Base-by-base conservation (phyloP, 345 rosid species). In the Geranium rotundifolium region DNA sequence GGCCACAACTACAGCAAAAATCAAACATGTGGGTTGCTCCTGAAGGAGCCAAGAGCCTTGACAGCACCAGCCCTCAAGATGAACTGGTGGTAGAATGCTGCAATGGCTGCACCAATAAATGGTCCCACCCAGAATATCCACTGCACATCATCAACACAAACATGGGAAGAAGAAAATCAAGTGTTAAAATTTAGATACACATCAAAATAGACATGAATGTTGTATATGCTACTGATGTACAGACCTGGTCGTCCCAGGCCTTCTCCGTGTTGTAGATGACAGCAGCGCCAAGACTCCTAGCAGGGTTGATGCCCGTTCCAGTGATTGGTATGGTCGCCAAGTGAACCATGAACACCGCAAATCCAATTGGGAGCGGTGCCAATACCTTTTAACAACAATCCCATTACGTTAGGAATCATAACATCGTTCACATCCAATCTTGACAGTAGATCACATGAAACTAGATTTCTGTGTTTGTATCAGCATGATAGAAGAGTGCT, bases 61-160 rank as follows among this genome's bases (percentile, higher is more conserved):
- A 57, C 80, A 61, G 95, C 95, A 31, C 78, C 91, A 23, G 95
- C 96, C 70, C 97, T 83, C 84, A 83, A 65, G 71, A 88, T 83
- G 75, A 79, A 86, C 54, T 82, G 91, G 76, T 91, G 90, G 78
- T 86, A 88, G 79, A 91, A 83, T 7, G 97, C 88, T 69, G 97
- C 97, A 67, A 83, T 73, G 50, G 91, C 84, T 63, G 97, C 97
- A 0, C 97, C 95, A 34, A 82, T 68, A 67, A 91, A 77, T 27
- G 96, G 97, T 72, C 96, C 95, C 8, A 82, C 97, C 97, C 89
- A 86, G 62, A 88, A 91, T 37, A 88, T 83, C 95, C 95, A 91
- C 95, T 86, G 76, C 64, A 66, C 64, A 50, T 34, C 27, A 23
- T 23, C 27, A 34, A 34, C 41, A 34, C 27, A 34, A 34, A 34